Percentiles rank a stretch among this genome's conserved stretches.
Evolutionary conservation across 2,329 filamentous ascomycete species (phyloP).

Genomic region (Curvularia hawaiiensis): DNA sequence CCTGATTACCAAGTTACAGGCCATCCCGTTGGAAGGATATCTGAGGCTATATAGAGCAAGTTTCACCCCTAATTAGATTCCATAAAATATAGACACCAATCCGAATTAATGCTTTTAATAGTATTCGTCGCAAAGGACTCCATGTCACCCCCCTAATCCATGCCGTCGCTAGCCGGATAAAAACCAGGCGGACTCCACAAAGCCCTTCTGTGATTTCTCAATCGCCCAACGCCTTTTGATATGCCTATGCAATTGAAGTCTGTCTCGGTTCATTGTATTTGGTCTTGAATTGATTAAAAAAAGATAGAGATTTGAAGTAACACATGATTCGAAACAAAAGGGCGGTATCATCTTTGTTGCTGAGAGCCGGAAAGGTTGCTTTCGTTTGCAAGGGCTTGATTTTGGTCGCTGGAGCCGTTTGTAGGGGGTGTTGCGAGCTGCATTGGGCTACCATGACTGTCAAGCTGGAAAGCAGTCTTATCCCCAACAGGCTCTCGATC

Average conservation of each 20-base stretch:
- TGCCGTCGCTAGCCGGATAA: neutral
- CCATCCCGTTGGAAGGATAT: neutral
- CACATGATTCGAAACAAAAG: constrained; percentile 4
- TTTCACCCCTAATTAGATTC: neutral
- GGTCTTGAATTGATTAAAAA: constrained; percentile 10
- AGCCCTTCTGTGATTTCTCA: neutral
- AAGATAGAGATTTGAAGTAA: constrained; percentile 6
- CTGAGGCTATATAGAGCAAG: neutral
- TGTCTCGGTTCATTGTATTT: neutral
- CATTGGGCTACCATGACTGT: constrained; percentile 39
- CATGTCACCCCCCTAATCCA: neutral
- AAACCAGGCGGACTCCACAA: neutral
- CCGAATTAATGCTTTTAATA: neutral
- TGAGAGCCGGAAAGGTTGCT: neutral
- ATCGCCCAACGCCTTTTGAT: constrained; percentile 7
- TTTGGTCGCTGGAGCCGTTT: constrained; percentile 38
- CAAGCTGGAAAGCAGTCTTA: constrained; percentile 14
- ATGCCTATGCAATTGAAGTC: constrained; percentile 7
- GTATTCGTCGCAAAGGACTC: neutral
- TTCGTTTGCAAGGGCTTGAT: constrained; percentile 1
- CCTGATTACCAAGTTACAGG: neutral
- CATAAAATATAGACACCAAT: neutral
- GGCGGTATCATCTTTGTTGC: neutral
- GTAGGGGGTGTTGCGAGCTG: constrained; percentile 54
- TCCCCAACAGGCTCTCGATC: constrained; percentile 16